phyloP scores from a whole-genome alignment of 2,329 filamentous ascomycete genomes.

The Trichophyton equinum region DNA sequence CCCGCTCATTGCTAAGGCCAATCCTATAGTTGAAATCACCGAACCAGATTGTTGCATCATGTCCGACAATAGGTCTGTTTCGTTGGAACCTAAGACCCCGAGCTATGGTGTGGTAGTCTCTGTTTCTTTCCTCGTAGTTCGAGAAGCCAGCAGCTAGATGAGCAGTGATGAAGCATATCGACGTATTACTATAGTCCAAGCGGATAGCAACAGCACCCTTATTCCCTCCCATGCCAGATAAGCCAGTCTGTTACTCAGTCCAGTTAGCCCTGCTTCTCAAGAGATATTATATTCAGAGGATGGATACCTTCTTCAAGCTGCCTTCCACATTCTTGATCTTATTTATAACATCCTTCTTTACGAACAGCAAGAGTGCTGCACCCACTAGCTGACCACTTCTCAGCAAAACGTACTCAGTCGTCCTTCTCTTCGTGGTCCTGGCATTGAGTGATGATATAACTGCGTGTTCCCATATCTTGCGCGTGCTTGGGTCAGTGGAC shows the following conservation, averaged over 20 bases:
- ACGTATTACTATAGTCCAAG: constrained; percentile 86
- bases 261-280: neutral
- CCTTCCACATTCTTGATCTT: constrained; percentile 96
- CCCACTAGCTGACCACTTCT: constrained; percentile 90
- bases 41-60: constrained; percentile 84
- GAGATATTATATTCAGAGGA: neutral
- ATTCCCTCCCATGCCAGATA: constrained; percentile 95
- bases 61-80: constrained; percentile 81
- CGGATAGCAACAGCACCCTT: constrained; percentile 95
- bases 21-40: constrained; percentile 99
- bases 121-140: constrained; percentile 92
- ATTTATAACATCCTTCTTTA: constrained; percentile 61
- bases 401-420: constrained; percentile 75
- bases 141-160: constrained; percentile 92
- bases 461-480: constrained; percentile 73
- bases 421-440: constrained; percentile 50
- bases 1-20: constrained; percentile 65
- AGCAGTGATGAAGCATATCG: constrained; percentile 88
- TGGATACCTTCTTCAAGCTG: constrained; percentile 66
- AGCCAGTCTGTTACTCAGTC: constrained; percentile 48
- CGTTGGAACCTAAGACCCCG: constrained; percentile 80
- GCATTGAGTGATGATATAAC: constrained; percentile 67
- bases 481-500: constrained; percentile 84
- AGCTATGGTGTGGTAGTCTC: constrained; percentile 81
- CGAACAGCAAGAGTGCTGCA: constrained; percentile 82